A percentile compares a stretch with the other conserved stretches of the same genome.
phyloP scores from a whole-genome alignment of 768 basidiomycete species.

The Leucosporidium scottii region DNA sequence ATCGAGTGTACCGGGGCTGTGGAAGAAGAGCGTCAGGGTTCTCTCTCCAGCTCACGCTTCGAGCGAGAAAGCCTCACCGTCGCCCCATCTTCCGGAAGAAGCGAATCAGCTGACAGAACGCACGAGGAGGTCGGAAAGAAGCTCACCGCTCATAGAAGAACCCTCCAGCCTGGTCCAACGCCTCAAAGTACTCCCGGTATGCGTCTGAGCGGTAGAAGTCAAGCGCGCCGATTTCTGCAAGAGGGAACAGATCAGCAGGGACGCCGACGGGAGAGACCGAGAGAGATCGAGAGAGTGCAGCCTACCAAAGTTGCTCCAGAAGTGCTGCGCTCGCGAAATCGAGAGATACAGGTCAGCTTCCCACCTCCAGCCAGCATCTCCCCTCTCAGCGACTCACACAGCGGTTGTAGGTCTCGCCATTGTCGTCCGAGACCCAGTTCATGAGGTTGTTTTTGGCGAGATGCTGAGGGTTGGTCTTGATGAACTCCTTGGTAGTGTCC shows the following conservation, averaged over 20 bases:
- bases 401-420: constrained; percentile 63
- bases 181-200: constrained; percentile 75
- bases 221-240: constrained; percentile 58
- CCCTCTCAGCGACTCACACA: constrained; percentile 42
- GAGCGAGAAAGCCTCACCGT: too few relatives aligned
- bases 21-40: constrained; percentile 48
- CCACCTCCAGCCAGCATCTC: too few relatives aligned
- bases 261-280: too few relatives aligned
- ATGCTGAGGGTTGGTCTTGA: constrained; percentile 56
- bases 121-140: not conserved
- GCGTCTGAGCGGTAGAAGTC: constrained; percentile 77
- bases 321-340: not conserved
- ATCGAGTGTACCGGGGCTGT: constrained; percentile 81
- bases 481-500: constrained; percentile 66
- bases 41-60: too few relatives aligned
- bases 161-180: constrained; percentile 71
- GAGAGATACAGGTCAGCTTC: too few relatives aligned
- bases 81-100: too few relatives aligned
- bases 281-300: too few relatives aligned
- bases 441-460: constrained; percentile 61
- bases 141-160: constrained; percentile 74
- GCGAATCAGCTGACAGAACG: too few relatives aligned
- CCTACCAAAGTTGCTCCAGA: constrained; percentile 58
- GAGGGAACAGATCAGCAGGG: not conserved
- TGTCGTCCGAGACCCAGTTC: constrained; percentile 66